These are phyloP conservation scores for Talaromyces liani DNA, from an alignment of 495 filamentous ascomycete species.

Conservation along the genomic window DNA sequence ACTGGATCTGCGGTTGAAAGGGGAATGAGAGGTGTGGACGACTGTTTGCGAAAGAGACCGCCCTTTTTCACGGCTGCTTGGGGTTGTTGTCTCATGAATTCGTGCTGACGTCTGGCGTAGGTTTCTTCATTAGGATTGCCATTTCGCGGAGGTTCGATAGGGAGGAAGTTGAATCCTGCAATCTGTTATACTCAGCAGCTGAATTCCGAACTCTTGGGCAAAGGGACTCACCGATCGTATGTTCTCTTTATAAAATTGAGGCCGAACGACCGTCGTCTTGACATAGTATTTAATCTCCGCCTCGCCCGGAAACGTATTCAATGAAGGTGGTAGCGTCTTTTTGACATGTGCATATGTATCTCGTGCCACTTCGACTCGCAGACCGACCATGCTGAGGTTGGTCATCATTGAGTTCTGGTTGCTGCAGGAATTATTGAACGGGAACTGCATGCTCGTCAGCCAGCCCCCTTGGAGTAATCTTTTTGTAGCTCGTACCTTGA, in stretches of 20 bases:
- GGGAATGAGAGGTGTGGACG: constrained; percentile 13
- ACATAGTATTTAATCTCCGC: constrained; percentile 91
- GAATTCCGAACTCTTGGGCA: not conserved
- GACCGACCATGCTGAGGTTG: constrained; percentile 47
- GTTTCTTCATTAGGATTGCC: constrained; percentile 63
- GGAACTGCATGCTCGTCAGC: constrained; percentile 42
- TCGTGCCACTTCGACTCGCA: constrained; percentile 51
- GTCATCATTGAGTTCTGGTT: constrained; percentile 50
- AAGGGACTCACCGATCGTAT: constrained; percentile 50
- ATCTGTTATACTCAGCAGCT: constrained; percentile 25
- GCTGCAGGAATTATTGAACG: constrained; percentile 84
- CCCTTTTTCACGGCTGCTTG: constrained; percentile 39
- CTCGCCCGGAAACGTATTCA: constrained; percentile 71
- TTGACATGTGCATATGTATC: constrained; percentile 62
- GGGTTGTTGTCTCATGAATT: constrained; percentile 49
- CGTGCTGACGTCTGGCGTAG: constrained; percentile 73
- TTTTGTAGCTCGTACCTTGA: constrained; percentile 51
- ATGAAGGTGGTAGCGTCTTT: constrained; percentile 78
- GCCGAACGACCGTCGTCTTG: constrained; percentile 81
- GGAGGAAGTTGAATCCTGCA: constrained; percentile 70
- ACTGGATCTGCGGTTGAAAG: constrained; percentile 25
- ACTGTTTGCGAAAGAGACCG: constrained; percentile 44
- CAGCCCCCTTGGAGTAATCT: not conserved
- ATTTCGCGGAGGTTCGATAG: constrained; percentile 80
- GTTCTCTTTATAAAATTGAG: constrained; percentile 80